phyloP scores from a whole-genome alignment of 208 protist genomes.

The Trypanosomatidae sp. region DNA sequence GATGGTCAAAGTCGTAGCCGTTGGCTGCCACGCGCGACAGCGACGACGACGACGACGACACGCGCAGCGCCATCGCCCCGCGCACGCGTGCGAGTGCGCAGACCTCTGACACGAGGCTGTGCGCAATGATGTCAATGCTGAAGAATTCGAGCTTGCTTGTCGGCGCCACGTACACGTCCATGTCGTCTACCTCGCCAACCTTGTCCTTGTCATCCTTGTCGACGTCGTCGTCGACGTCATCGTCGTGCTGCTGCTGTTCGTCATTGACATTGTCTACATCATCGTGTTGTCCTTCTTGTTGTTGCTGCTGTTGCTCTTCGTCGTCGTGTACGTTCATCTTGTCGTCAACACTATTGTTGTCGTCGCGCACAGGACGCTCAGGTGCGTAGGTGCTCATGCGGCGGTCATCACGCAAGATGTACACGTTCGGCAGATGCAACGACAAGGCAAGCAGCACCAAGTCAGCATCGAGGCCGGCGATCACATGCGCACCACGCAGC shows the following conservation, averaged over 20 bases:
- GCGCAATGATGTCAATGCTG: slow-evolving; percentile 46
- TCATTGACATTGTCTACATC: neutral
- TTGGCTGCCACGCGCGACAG: slow-evolving; percentile 21
- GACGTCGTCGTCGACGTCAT: neutral
- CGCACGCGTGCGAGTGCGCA: too few relatives aligned
- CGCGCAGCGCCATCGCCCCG: too few relatives aligned
- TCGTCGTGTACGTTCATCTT: neutral
- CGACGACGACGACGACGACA: too few relatives aligned
- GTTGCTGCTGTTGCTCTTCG: neutral
- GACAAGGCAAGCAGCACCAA: slow-evolving; percentile 96
- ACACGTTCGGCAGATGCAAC: slow-evolving; percentile 90
- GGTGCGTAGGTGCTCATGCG: neutral
- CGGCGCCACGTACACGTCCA: slow-evolving; percentile 1
- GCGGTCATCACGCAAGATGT: slow-evolving; percentile 78
- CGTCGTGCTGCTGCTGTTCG: neutral
- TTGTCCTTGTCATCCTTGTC: neutral
- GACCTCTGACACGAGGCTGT: slow-evolving; percentile 49
- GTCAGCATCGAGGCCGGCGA: slow-evolving; percentile 99
- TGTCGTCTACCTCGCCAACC: slow-evolving; percentile 1
- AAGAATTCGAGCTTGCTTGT: slow-evolving; percentile 42
- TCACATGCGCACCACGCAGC: slow-evolving; percentile 85
- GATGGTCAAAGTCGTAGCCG: slow-evolving; percentile 41
- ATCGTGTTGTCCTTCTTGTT: neutral
- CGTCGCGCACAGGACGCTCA: neutral
- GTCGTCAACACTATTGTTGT: neutral